Base-by-base conservation (phyloP, 768 basidiomycete genomes). In the Lepiota subincarnata region DNA sequence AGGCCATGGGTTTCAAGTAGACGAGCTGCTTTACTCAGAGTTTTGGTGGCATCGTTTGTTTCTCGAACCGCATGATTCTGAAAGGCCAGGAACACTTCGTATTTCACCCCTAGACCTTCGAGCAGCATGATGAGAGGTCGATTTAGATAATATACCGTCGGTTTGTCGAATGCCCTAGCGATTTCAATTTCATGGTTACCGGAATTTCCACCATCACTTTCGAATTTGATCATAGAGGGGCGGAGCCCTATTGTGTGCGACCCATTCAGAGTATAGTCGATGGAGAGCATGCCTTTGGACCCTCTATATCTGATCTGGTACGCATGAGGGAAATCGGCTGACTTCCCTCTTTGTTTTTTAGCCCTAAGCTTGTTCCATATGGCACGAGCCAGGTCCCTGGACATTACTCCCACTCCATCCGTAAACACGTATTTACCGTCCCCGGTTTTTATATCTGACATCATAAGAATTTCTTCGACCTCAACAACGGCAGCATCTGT, bases 391-490 rank as follows among this genome's bases (percentile, higher is more conserved):
- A 88, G 64, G 16, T 78, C 73, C 6, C 64, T 62, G 1, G 84
- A 86, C 56, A 86, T 76, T 0, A 77, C 81, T 0, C 87, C 89
- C 18, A 86, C 81, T 5, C 87, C 87, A 61, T 89, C 87, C 0
- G 87, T 87, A 64, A 87, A 87, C 42, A 70, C 67, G 55, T 76
- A 81, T 18, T 70, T 72, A 14, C 57, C 59, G 36, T 63, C 57
- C 39, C 53, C 18, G 0, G 66, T 60, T n/a, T 59, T 55, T 47
- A 76, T 75, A 52, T 82, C 78, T 0, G 55, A 45, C 0, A 68
- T 43, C 1, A 57, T n/a, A 34, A 74, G 59, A 22, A 86, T 76
- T 63, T 87, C 82, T n/a, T 73, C 68, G 0, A 75, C 61, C 16
- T 68, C 57, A 12, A 79, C 65, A 2, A 82, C 79, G 0, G 80